Evolutionary conservation across 2,329 filamentous ascomycete species (phyloP).

Genomic region (Pseudopyricularia javanii): DNA sequence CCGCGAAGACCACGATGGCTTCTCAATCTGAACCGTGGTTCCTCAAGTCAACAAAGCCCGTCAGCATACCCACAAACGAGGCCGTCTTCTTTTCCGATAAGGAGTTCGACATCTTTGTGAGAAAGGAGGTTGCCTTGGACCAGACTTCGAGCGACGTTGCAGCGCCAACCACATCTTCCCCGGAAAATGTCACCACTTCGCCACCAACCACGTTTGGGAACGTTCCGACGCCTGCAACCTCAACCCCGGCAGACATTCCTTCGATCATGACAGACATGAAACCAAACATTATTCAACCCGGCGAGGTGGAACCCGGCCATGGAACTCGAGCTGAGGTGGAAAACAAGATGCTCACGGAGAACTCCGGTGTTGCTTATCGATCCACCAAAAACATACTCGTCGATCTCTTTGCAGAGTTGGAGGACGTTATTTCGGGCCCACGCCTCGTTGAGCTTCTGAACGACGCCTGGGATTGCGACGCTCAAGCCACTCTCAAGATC

Average conservation of each 20-base stretch:
- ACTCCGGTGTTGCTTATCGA: conserved; percentile 32
- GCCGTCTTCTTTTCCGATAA: conserved; percentile 17
- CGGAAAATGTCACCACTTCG: neutral
- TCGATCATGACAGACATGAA: conserved; percentile 3
- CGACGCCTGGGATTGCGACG: conserved; percentile 34
- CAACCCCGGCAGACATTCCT: conserved; percentile 7
- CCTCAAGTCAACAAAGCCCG: conserved; percentile 23
- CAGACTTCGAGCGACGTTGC: neutral
- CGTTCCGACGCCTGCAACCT: neutral
- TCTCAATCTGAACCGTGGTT: conserved; percentile 19
- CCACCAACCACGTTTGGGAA: conserved; percentile 2
- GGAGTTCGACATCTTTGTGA: conserved; percentile 21
- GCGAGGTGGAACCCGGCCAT: neutral
- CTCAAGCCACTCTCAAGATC: conserved; percentile 39
- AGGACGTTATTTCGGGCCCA: conserved; percentile 22
- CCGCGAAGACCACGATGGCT: neutral
- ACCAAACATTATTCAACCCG: neutral
- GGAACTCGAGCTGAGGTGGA: conserved; percentile 10
- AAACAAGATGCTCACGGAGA: conserved; percentile 39
- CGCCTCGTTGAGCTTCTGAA: conserved; percentile 28
- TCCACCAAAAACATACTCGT: conserved; percentile 33
- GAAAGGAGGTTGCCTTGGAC: conserved; percentile 10
- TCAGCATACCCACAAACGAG: conserved; percentile 23
- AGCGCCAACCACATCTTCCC: neutral
- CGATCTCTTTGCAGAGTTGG: conserved; percentile 41